These are phyloP conservation scores for Lobulomyces angularis DNA, from an alignment of 192 early-diverging fungal genomes.

Conservation along the genomic window DNA sequence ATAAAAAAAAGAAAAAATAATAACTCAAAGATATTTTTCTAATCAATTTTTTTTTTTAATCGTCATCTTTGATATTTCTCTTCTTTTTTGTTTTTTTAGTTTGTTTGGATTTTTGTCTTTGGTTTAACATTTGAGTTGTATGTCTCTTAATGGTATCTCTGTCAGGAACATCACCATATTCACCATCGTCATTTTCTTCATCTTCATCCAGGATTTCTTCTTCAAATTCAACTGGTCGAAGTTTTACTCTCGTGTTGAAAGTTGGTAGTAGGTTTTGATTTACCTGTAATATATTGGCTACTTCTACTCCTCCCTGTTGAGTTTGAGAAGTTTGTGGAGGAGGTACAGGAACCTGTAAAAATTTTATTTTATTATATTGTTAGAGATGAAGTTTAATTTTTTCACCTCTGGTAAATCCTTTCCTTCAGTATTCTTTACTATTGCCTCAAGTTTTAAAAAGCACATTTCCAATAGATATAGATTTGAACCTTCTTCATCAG, in stretches of 20 bases:
- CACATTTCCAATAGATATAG: slow-evolving; percentile 29
- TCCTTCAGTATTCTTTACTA: slow-evolving; percentile 25
- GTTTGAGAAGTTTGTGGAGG: slow-evolving; percentile 7
- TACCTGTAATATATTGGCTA: slow-evolving; percentile 22
- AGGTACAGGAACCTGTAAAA: not conserved
- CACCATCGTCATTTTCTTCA: slow-evolving; percentile 42
- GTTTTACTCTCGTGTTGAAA: slow-evolving; percentile 46
- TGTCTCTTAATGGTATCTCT: slow-evolving; percentile 52
- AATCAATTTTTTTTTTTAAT: too few species aligned
- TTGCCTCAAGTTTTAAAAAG: slow-evolving; percentile 28
- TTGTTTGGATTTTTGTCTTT: slow-evolving; percentile 42
- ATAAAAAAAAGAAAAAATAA: too few species aligned
- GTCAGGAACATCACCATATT: slow-evolving; percentile 41
- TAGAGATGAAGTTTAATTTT: not conserved
- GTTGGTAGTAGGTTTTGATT: slow-evolving; percentile 29
- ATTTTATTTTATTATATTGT: not conserved
- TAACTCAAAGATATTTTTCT: too few species aligned
- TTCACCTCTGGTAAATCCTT: slow-evolving; percentile 44
- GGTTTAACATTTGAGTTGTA: slow-evolving; percentile 44
- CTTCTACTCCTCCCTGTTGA: not conserved
- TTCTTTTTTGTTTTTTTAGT: slow-evolving; percentile 50
- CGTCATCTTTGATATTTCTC: slow-evolving; percentile 23
- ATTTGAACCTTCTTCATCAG: slow-evolving; percentile 9
- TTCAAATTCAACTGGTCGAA: slow-evolving; percentile 45
- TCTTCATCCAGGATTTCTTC: slow-evolving; percentile 39